Conservation (phyloP, 805 yeast species). For the Teunomyces lycoperdinae region DNA sequence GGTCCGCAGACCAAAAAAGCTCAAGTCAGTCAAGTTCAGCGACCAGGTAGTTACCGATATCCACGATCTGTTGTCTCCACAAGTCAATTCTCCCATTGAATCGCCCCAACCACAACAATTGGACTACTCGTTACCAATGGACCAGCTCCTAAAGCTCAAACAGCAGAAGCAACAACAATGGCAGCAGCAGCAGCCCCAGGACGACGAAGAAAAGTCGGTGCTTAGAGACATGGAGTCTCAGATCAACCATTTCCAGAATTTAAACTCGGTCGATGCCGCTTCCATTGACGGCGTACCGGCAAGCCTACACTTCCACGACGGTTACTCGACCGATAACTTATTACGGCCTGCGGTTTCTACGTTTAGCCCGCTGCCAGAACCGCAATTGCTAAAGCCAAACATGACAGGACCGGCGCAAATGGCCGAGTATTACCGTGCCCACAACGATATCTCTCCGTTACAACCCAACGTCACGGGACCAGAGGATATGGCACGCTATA, state of each 20-base stretch:
- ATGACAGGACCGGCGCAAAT: constrained; percentile 48
- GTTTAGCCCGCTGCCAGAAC: constrained; percentile 23
- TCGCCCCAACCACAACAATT: constrained; percentile 30
- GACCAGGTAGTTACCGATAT: constrained; percentile 57
- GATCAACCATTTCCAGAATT: constrained; percentile 64
- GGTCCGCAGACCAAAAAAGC: constrained; percentile 39
- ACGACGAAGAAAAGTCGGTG: constrained; percentile 68
- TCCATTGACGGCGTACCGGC: constrained; percentile 69
- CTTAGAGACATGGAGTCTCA: constrained; percentile 73
- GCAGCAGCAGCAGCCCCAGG: constrained; percentile 13
- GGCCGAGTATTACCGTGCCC: constrained; percentile 19
- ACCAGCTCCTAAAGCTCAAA: constrained; percentile 53
- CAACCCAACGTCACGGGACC: constrained; percentile 31
- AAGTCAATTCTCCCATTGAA: constrained; percentile 16
- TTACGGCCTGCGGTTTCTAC: background rate
- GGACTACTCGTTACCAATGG: constrained; percentile 75
- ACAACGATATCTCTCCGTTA: constrained; percentile 14
- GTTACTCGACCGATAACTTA: background rate
- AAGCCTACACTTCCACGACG: constrained; percentile 40
- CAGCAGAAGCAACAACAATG: constrained; percentile 9
- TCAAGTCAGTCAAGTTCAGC: constrained; percentile 69
- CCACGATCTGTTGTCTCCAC: constrained; percentile 21
- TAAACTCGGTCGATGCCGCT: constrained; percentile 71
- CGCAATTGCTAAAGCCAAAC: constrained; percentile 35
- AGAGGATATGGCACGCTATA: constrained; percentile 34